Evolutionary conservation across 2,329 filamentous ascomycete genomes (phyloP).

Genomic region (Aspergillus spinulosporus): DNA sequence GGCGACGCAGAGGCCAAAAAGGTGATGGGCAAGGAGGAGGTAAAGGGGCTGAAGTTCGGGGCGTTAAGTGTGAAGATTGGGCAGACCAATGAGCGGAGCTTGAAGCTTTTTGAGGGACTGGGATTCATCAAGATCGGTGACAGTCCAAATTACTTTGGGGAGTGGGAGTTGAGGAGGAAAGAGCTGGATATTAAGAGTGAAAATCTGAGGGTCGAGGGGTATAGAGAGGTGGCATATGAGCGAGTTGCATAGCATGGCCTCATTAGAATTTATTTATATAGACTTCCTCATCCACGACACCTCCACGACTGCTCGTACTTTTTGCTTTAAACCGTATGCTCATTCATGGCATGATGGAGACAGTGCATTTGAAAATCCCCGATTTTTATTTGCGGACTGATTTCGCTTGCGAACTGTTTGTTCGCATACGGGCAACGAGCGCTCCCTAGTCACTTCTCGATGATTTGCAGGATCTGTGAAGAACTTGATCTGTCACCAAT

Average conservation of each 20-base stretch:
- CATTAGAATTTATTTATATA: no score
- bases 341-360: no score
- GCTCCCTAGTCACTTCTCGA: no score
- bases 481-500: no score
- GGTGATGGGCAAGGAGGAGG: conserved; percentile 7
- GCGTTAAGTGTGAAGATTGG: conserved; percentile 65
- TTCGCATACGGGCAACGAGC: no score
- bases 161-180: conserved; percentile 58
- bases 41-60: conserved; percentile 22
- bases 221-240: conserved; percentile 42
- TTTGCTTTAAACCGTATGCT: no score
- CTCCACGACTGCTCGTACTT: no score
- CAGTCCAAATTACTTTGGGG: conserved; percentile 65
- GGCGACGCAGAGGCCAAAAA: conserved; percentile 18
- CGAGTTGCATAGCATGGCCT: conserved; percentile 7
- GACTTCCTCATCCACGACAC: no score
- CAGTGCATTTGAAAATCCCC: no score
- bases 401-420: no score
- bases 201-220: conserved; percentile 37
- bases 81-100: conserved; percentile 56
- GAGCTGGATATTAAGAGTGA: conserved; percentile 32
- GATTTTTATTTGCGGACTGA: no score
- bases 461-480: no score
- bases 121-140: conserved; percentile 56
- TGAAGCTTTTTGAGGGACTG: conserved; percentile 61